Evolutionary conservation across 139 green algal genomes (phyloP).

Genomic region (Micractinium sp.): DNA sequence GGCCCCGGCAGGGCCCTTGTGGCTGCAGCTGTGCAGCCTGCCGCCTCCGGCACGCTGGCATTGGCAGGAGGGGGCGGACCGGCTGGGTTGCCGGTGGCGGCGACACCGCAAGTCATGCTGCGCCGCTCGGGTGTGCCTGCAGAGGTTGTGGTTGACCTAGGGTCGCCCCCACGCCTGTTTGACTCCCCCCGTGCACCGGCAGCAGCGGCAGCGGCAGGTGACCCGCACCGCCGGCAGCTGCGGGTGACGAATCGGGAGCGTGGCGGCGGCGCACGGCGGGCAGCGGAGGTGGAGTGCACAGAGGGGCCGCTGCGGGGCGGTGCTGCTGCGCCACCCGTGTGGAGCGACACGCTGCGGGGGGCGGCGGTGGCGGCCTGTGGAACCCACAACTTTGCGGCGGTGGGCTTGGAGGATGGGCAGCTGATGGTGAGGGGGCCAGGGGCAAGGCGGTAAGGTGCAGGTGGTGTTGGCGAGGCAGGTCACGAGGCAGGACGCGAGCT

Average conservation of each 20-base stretch:
- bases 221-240: slow-evolving; percentile 17
- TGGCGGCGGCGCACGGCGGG: not conserved
- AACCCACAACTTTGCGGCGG: slow-evolving; percentile 61
- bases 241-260: slow-evolving; percentile 43
- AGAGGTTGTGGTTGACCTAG: slow-evolving; percentile 11
- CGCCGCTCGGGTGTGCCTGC: slow-evolving; percentile 11
- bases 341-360: slow-evolving; percentile 58
- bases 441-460: slow-evolving; percentile 42
- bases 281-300: slow-evolving; percentile 38
- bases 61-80: not conserved
- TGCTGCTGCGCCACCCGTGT: slow-evolving; percentile 30
- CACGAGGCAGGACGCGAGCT: too few species aligned
- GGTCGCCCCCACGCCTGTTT: not conserved
- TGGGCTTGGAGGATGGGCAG: slow-evolving; percentile 35
- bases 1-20: not conserved
- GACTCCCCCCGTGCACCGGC: not conserved
- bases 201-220: not conserved
- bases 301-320: not conserved
- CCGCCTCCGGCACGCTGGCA: not conserved
- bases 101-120: slow-evolving; percentile 17
- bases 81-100: not conserved
- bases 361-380: slow-evolving; percentile 49
- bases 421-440: slow-evolving; percentile 10
- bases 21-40: not conserved
- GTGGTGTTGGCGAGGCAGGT: slow-evolving; percentile 38